Percentiles rank a stretch among this genome's conserved stretches.
Evolutionary conservation across 1,139 yeast species (phyloP).

Genomic region (Magnusiomyces suaveolens): DNA sequence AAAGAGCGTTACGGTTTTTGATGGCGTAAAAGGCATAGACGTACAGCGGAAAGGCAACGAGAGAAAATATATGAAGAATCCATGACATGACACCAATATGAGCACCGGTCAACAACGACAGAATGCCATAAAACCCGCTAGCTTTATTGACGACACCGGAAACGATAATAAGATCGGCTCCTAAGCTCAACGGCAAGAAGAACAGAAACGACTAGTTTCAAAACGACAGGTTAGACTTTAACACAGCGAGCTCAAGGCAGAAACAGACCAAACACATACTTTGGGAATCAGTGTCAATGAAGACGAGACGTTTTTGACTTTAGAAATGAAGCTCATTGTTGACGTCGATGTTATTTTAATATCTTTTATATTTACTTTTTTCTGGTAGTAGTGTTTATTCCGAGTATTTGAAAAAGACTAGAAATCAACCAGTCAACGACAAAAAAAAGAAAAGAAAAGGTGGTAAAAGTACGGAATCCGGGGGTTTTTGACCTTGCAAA

Average conservation of each 20-base stretch:
- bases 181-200: slow-evolving; percentile 67
- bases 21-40: slow-evolving; percentile 49
- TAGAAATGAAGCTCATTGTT: background rate
- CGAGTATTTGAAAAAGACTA: too few relatives aligned
- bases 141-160: slow-evolving; percentile 78
- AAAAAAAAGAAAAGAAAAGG: background rate
- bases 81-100: slow-evolving; percentile 78
- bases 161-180: slow-evolving; percentile 77
- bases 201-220: slow-evolving; percentile 38
- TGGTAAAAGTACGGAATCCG: background rate
- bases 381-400: too few relatives aligned
- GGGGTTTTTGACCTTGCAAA: too few relatives aligned
- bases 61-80: slow-evolving; percentile 62
- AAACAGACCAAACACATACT: background rate
- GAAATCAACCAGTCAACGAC: too few relatives aligned
- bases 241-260: background rate
- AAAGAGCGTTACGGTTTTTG: slow-evolving; percentile 40
- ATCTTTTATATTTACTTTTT: too few relatives aligned
- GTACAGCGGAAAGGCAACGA: slow-evolving; percentile 57
- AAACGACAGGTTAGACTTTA: background rate
- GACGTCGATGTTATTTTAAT: background rate
- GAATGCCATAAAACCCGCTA: slow-evolving; percentile 77
- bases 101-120: slow-evolving; percentile 79
- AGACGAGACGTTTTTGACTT: background rate
- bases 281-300: background rate